These are phyloP conservation scores for Vitellaria paradoxa DNA, from an alignment of 179 eudicot genomes.

Conservation along the genomic window DNA sequence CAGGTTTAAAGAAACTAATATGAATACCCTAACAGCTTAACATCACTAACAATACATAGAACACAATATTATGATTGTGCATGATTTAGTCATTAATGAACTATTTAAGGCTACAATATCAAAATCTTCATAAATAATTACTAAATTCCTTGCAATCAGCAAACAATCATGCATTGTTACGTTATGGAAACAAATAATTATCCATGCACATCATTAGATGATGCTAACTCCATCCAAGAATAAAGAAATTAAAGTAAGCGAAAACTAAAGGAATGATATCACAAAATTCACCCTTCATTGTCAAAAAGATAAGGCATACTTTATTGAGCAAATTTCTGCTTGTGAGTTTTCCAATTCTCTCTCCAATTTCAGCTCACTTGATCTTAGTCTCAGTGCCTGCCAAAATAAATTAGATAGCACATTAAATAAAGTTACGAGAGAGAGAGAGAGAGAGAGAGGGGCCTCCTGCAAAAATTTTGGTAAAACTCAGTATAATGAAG, in stretches of 20 bases:
- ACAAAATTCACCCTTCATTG: not conserved
- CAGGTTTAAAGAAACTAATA: too few relatives aligned
- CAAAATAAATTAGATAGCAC: not conserved
- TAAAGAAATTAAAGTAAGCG: not conserved
- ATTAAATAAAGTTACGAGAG: not conserved
- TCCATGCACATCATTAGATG: not conserved
- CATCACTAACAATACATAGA: not conserved
- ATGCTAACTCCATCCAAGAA: not conserved
- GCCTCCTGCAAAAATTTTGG: not conserved
- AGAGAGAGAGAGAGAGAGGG: not conserved
- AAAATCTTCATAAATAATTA: not conserved
- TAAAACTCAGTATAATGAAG: not conserved
- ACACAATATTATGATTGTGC: too few relatives aligned
- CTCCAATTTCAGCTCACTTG: slow-evolving; percentile 90
- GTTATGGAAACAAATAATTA: slow-evolving; percentile 7
- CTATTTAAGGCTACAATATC: not conserved
- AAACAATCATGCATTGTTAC: not conserved
- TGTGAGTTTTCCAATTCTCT: slow-evolving; percentile 69
- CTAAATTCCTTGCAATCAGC: not conserved
- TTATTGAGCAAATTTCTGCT: slow-evolving; percentile 70
- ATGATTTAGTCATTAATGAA: not conserved
- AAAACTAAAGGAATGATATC: not conserved
- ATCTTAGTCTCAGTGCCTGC: slow-evolving; percentile 88
- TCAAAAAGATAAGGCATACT: slow-evolving; percentile 37
- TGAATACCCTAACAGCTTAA: too few relatives aligned